Evolutionary conservation across 495 filamentous ascomycete species (phyloP).

Genomic region (Penicillium fimorum): DNA sequence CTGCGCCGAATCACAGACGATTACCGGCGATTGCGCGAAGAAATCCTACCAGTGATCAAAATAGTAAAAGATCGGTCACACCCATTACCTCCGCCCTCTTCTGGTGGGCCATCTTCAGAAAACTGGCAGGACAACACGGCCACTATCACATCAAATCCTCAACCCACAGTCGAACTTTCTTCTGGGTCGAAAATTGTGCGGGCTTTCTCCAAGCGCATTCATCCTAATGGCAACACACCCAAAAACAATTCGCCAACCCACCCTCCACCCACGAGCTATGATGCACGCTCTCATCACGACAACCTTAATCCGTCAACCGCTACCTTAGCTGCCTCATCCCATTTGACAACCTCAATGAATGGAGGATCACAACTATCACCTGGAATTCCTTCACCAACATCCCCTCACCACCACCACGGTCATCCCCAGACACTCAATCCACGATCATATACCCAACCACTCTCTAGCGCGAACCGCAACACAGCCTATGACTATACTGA

Average conservation of each 20-base stretch:
- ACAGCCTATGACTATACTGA: constrained; percentile 45
- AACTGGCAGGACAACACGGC: constrained; percentile 33
- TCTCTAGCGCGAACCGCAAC: constrained; percentile 30
- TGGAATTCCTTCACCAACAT: constrained; percentile 80
- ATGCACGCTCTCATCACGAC: constrained; percentile 53
- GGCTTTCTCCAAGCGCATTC: constrained; percentile 83
- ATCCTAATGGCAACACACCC: constrained; percentile 69
- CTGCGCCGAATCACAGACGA: constrained; percentile 78
- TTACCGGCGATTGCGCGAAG: constrained; percentile 79
- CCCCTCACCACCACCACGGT: constrained; percentile 57
- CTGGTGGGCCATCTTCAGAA: constrained; percentile 27
- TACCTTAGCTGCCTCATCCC: constrained; percentile 70
- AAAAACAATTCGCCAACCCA: constrained; percentile 83
- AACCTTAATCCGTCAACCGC: constrained; percentile 61
- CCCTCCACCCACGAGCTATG: constrained; percentile 57
- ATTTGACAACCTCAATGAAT: constrained; percentile 70
- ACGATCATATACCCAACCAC: constrained; percentile 47
- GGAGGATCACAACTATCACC: constrained; percentile 67
- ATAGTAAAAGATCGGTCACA: constrained; percentile 88
- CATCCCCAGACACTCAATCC: constrained; percentile 48
- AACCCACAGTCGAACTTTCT: constrained; percentile 30
- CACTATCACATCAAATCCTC: constrained; percentile 44
- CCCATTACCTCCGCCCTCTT: constrained; percentile 65
- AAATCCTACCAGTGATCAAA: constrained; percentile 84
- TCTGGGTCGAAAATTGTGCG: constrained; percentile 25